Evolutionary conservation across 257 asterid genomes (phyloP).

Genomic region (Nicotiana benthamiana): DNA sequence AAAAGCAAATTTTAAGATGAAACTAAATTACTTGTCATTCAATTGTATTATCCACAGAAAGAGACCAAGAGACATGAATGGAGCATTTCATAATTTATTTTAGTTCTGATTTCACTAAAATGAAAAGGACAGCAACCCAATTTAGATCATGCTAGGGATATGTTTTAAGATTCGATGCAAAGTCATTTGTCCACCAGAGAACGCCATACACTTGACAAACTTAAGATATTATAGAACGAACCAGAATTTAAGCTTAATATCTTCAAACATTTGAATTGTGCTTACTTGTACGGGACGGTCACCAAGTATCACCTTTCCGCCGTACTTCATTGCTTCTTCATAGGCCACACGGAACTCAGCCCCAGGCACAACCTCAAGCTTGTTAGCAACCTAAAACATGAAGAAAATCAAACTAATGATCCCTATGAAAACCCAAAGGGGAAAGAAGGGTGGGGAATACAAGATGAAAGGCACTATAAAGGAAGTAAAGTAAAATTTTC

Average conservation of each 20-base stretch:
- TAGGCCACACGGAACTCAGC: constrained; percentile 93
- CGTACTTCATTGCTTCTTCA: constrained; percentile 92
- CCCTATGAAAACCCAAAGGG: constrained; percentile 4
- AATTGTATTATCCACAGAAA: neutral
- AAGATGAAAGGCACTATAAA: constrained; percentile 1
- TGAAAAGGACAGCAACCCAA: neutral
- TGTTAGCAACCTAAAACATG: constrained; percentile 62
- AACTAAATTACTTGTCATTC: neutral
- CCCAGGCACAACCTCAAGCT: constrained; percentile 89
- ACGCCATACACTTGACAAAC: neutral
- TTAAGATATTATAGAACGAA: neutral
- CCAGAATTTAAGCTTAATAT: neutral
- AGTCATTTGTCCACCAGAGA: neutral
- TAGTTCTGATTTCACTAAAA: neutral
- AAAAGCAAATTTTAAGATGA: neutral
- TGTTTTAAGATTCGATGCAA: neutral
- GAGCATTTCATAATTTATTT: neutral
- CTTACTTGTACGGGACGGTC: constrained; percentile 84
- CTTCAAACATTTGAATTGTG: neutral
- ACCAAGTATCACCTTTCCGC: constrained; percentile 89
- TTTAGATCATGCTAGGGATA: neutral
- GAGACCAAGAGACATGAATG: neutral
- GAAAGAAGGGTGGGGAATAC: neutral
- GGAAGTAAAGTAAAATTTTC: neutral
- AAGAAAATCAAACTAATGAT: constrained; percentile 6